Evolutionary conservation across 108 stramenopile genomes (phyloP).

Genomic region (Stephanodiscus minutulus): DNA sequence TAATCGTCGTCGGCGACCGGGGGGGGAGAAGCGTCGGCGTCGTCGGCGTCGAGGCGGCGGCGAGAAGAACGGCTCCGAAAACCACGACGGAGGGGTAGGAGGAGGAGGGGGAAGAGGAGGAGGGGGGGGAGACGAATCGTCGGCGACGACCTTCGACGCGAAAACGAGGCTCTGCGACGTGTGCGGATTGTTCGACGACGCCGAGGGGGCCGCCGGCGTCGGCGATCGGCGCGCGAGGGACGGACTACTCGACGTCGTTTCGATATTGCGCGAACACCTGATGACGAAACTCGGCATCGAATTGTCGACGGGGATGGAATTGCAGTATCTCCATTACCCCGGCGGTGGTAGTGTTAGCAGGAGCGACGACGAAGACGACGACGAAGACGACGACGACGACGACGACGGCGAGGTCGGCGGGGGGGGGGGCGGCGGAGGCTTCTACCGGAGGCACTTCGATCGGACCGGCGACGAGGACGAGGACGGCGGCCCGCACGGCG

Average conservation of each 20-base stretch:
- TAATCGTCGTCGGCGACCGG: background rate
- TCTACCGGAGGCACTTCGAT: slow-evolving; percentile 33
- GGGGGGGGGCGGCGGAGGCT: background rate
- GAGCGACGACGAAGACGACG: no score
- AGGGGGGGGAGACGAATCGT: background rate
- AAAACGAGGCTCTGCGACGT: slow-evolving; percentile 18
- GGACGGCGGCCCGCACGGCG: no score
- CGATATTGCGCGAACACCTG: slow-evolving; percentile 10
- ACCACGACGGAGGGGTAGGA: no score
- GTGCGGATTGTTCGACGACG: slow-evolving; percentile 30
- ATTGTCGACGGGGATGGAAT: slow-evolving; percentile 23
- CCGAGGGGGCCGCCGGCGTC: slow-evolving; percentile 9
- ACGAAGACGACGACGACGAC: no score
- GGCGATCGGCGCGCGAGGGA: slow-evolving; percentile 16
- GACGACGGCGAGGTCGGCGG: background rate
- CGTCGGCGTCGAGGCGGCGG: no score
- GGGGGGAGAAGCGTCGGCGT: no score
- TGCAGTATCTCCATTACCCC: slow-evolving; percentile 32
- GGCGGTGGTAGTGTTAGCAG: slow-evolving; percentile 1
- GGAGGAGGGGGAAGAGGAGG: background rate
- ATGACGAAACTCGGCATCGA: slow-evolving; percentile 5
- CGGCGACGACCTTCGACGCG: background rate
- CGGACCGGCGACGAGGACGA: slow-evolving; percentile 13
- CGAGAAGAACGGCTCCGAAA: no score
- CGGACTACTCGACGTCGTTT: slow-evolving; percentile 16